These are phyloP conservation scores for Podila horticola DNA, from an alignment of 192 early-diverging fungal genomes.

Conservation along the genomic window DNA sequence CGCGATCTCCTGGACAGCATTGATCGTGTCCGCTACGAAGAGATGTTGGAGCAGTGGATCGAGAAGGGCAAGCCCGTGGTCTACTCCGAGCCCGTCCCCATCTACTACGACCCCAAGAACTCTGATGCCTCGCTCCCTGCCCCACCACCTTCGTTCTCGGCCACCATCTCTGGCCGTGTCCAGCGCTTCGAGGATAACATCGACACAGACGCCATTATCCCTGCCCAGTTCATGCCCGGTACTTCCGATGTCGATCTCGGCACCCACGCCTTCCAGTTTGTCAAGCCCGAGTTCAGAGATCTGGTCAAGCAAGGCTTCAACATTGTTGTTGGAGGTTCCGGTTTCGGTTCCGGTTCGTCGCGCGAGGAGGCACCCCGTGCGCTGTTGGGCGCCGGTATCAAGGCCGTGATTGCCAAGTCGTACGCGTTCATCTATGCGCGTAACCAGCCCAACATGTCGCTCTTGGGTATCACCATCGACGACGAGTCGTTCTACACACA, in stretches of 20 bases:
- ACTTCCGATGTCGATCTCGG: slow-evolving; percentile 76
- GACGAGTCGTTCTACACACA: slow-evolving; percentile 82
- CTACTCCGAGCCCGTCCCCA: slow-evolving; percentile 74
- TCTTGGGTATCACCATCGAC: slow-evolving; percentile 77
- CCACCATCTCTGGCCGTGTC: slow-evolving; percentile 69
- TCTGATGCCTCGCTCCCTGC: slow-evolving; percentile 16
- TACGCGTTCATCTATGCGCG: slow-evolving; percentile 85
- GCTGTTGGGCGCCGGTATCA: slow-evolving; percentile 71
- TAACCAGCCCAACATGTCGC: slow-evolving; percentile 88
- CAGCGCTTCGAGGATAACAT: slow-evolving; percentile 82
- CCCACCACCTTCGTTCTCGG: slow-evolving; percentile 50
- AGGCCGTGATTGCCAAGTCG: slow-evolving; percentile 85
- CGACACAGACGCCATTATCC: slow-evolving; percentile 85
- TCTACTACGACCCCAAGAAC: slow-evolving; percentile 51
- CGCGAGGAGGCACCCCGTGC: slow-evolving; percentile 85
- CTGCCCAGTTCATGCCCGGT: slow-evolving; percentile 80
- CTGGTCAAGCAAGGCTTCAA: slow-evolving; percentile 69
- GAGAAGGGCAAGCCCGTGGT: slow-evolving; percentile 67
- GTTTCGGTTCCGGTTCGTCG: slow-evolving; percentile 82
- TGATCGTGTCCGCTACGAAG: slow-evolving; percentile 69
- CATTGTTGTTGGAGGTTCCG: slow-evolving; percentile 77
- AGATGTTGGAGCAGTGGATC: slow-evolving; percentile 74
- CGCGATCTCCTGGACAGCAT: slow-evolving; percentile 72
- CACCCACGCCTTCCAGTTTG: slow-evolving; percentile 76
- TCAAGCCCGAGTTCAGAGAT: slow-evolving; percentile 78